Base-by-base conservation (phyloP, 75 land plant genomes). In the Selaginella moellendorffii region DNA sequence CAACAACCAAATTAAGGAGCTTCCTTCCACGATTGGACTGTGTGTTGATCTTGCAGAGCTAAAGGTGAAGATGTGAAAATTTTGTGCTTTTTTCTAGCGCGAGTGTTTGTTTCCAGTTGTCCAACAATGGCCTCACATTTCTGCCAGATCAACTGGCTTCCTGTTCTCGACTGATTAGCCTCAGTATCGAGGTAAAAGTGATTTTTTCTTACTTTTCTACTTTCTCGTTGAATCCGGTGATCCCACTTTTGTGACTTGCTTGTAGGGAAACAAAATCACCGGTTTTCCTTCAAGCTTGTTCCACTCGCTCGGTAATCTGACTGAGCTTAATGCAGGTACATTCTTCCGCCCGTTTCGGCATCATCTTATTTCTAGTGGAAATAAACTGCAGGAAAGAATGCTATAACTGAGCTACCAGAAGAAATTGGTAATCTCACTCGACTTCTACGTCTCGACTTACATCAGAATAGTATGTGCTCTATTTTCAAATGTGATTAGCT, bases 291-390 rank as follows among this genome's bases (percentile, higher is more conserved):
- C 76, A 20, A 70, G 66, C 64, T 28, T 83, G 64, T 58, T 88
- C 28, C 63, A 71, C 28, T 82, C 84, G 53, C 81, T 88, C 73
- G 66, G 79, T 9, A 61, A 67, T 66, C 86, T 92, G 52, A 81
- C 86, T 26, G 97, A 92, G 59, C 71, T 92, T 12, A 85, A 81
- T 75, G 93, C 97, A 53, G 83, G 97, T 85, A 69, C 59, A 29
- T 14, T 29, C 46, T 46, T 52, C 2, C 20, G 21, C 59, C 1
- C 27, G 28, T 25, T 66, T 18, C 14, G 18, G 2, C 19, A 30
- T 24, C 21, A 53, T 67, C 36, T 27, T 63, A 24, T 20, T 0
- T 22, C 2, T 17, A 30, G 2, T 1, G 1, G 1, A 30, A 20
- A 18, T 22, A 24, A 28, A 9, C 64, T 66, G 25, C 68, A 88